Evolutionary conservation across 345 rosid genomes (phyloP), one percentile per base, ranked within the genome.

Genomic region (Populus davidiana): DNA sequence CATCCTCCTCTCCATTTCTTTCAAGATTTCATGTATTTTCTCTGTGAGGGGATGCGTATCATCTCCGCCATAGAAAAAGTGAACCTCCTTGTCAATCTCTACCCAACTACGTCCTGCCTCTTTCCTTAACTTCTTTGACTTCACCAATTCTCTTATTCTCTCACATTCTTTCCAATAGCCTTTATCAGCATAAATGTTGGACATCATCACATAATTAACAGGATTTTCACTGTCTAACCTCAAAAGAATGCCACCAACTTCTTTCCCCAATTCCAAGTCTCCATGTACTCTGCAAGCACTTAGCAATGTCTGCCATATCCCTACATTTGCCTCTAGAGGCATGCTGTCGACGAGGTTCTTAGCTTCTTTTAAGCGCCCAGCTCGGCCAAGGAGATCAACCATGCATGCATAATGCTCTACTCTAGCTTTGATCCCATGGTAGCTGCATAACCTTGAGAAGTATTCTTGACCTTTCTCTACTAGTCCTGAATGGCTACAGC

Each of bases 261-360:
- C 87, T 80, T 78, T 84, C 41, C 92, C 98, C 7, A 93, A 39
- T 76, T 89, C 86, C 68, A 90, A 70, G 80, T 92, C 85, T 73
- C 93, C 89, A 59, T 93, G 97, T 63, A 92, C 82, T 69, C 90
- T 83, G 77, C 99, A 93, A 67, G 92, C 91, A 85, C 98, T 86
- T 25, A 93, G 93, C 85, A 95, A 87, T 54, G 97, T 87, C 83
- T 95, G 98, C 98, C 97, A 93, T 87, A 93, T 90, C 27, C 91
- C 97, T 20, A 75, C 85, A 64, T 86, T 90, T 69, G 96, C 83
- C 80, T 86, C 81, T 21, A 91, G 39, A 18, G 93, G 92, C 99
- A 91, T 93, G 62, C 77, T 80, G 44, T 90, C 84, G 23, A 93
- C 89, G 35, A 95, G 86, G 62, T 78, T 62, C 84, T 86, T 90